A percentile compares a stretch with the other conserved stretches of the same genome.
phyloP scores from a whole-genome alignment of 2,329 filamentous ascomycete genomes.

The Hymenoscyphus albidus region DNA sequence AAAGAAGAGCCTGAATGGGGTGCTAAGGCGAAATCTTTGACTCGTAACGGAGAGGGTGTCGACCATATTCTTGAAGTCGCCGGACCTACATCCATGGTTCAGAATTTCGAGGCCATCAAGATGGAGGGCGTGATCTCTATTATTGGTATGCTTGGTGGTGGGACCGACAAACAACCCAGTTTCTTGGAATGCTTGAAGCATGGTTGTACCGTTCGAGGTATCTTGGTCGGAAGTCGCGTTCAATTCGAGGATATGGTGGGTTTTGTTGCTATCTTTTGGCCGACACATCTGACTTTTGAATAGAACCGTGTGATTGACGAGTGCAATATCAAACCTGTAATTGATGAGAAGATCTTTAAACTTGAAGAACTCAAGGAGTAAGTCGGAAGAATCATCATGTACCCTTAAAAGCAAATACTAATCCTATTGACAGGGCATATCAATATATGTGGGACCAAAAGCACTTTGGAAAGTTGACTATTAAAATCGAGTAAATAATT shows the following conservation, averaged over 20 bases:
- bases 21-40: slow-evolving; percentile 36
- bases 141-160: slow-evolving; percentile 38
- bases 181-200: slow-evolving; percentile 34
- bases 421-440: slow-evolving; percentile 38
- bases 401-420: not conserved
- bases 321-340: slow-evolving; percentile 43
- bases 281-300: not conserved
- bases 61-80: slow-evolving; percentile 44
- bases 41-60: slow-evolving; percentile 38
- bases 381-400: slow-evolving; percentile 7
- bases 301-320: slow-evolving; percentile 46
- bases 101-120: slow-evolving; percentile 40
- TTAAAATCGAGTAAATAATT: slow-evolving; percentile 34
- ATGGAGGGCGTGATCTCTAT: slow-evolving; percentile 41
- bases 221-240: slow-evolving; percentile 44
- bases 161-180: slow-evolving; percentile 25
- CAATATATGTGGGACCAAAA: slow-evolving; percentile 49
- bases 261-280: not conserved
- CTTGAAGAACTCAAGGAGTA: slow-evolving; percentile 44
- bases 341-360: slow-evolving; percentile 44
- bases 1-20: slow-evolving; percentile 41
- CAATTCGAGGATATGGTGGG: slow-evolving; percentile 49
- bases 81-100: slow-evolving; percentile 39
- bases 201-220: slow-evolving; percentile 43
- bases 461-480: slow-evolving; percentile 47